Conservation (phyloP, 2,329 filamentous ascomycete genomes). For the Aspergillus chevalieri region DNA sequence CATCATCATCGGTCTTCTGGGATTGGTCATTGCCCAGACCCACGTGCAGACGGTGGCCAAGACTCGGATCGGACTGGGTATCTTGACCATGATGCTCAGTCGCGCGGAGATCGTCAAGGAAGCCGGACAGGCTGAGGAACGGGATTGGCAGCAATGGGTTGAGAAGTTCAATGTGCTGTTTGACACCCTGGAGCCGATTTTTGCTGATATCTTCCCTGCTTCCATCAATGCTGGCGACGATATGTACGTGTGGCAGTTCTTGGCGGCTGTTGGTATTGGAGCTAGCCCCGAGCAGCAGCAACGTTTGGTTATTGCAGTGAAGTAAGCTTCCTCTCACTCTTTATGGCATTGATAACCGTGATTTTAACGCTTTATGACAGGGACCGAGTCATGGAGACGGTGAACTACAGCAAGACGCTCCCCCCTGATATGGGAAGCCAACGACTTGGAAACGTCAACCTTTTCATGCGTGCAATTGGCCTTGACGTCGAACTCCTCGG, state of each 20-base stretch:
- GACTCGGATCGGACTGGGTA: constrained; percentile 79
- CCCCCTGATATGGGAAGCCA: constrained; percentile 78
- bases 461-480: constrained; percentile 99
- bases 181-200: constrained; percentile 73
- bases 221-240: constrained; percentile 88
- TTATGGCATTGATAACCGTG: neutral
- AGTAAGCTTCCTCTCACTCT: constrained; percentile 43
- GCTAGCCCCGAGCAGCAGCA: constrained; percentile 94
- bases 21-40: constrained; percentile 71
- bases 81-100: constrained; percentile 90
- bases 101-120: constrained; percentile 92
- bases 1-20: constrained; percentile 84
- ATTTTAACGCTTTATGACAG: constrained; percentile 24
- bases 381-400: constrained; percentile 94
- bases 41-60: constrained; percentile 79
- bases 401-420: constrained; percentile 79
- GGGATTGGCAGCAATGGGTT: constrained; percentile 77
- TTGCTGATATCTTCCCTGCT: constrained; percentile 82
- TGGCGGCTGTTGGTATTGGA: constrained; percentile 89
- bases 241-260: constrained; percentile 95
- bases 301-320: constrained; percentile 86
- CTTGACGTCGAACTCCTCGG: constrained; percentile 79
- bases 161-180: constrained; percentile 81
- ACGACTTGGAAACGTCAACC: constrained; percentile 83
- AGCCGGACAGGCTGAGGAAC: constrained; percentile 61